Percentiles rank a stretch among this genome's conserved stretches.
phyloP scores from a whole-genome alignment of 306 rosid genomes.

The Dalbergia cultrata region DNA sequence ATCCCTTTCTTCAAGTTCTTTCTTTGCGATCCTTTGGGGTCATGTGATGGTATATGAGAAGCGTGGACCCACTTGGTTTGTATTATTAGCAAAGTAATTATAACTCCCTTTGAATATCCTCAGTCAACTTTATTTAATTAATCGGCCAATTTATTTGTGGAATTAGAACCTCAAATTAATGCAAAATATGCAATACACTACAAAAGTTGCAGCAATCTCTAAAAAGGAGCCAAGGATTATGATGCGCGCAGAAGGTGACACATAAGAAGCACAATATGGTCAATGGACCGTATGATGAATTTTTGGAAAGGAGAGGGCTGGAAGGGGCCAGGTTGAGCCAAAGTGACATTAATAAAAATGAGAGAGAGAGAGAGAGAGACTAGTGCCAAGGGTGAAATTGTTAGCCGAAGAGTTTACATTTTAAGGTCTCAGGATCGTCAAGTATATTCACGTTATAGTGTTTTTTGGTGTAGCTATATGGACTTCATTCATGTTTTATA shows the following conservation, averaged over 20 bases:
- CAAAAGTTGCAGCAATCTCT: background rate
- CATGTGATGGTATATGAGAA: background rate
- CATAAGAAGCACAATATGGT: slow-evolving; percentile 27
- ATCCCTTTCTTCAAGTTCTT: slow-evolving; percentile 55
- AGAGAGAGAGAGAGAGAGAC: background rate
- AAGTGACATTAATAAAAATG: slow-evolving; percentile 27
- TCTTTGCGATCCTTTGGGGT: slow-evolving; percentile 26
- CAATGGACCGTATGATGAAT: slow-evolving; percentile 28
- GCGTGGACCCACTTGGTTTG: slow-evolving; percentile 47
- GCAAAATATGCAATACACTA: background rate
- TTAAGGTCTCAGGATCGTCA: too few relatives aligned
- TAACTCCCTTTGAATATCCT: background rate
- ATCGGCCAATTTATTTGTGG: background rate
- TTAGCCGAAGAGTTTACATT: too few relatives aligned
- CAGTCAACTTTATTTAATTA: background rate
- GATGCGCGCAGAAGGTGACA: background rate
- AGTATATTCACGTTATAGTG: too few relatives aligned
- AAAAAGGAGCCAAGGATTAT: background rate
- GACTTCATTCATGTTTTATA: too few relatives aligned
- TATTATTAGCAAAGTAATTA: background rate
- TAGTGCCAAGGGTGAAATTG: background rate
- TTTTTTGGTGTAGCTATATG: too few relatives aligned
- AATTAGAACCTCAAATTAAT: background rate
- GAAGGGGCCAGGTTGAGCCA: slow-evolving; percentile 34
- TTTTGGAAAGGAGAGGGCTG: background rate